Evolutionary conservation across 1,284 basidiomycete species (phyloP), one percentile per base, ranked within the genome.

Genomic region (Neolentinus lepideus): DNA sequence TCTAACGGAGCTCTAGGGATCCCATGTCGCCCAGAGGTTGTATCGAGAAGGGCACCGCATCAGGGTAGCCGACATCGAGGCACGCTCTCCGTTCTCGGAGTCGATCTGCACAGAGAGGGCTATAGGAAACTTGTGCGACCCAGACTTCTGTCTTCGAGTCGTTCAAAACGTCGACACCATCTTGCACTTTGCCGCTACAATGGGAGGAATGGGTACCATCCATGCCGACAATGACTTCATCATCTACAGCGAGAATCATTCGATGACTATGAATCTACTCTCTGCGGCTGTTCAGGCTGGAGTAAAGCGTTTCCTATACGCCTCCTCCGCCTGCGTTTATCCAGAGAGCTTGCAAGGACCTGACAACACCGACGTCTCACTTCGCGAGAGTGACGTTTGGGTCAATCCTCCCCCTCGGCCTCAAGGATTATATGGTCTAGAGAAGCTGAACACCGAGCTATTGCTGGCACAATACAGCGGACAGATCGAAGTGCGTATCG

Each of bases 131-230:
- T 71, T 83, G 4, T 75, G 76, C 58, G 75, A 81, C 51, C 63
- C 63, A 1, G 56, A 63, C 4, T 65, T 77, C 51, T 79, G 77
- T 62, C 52, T 64, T 2, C 63, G 59, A 1, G 73, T 63, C 2
- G 68, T 80, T 6, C 61, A 62, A 22, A 75, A 69, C 29, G 70
- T 78, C 0, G 60, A 73, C 50, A 70, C 67, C 12, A 71, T 84
- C 19, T 66, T 83, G 22, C 81, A 84, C 62, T 78, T 83, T 59
- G 79, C 81, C 2, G 81, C 80, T 8, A 77, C 71, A 27, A 83
- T 82, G 80, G 81, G 81, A 3, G 80, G 81, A 0, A 84, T 84
- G 80, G 79, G 82, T 1, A 74, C 74, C 0, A 84, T 84, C 35
- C 80, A 83, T 60, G 61, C 66, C 8, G 65, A 62, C 0, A 84